Evolutionary conservation across 2,329 filamentous ascomycete species (phyloP).

Genomic region (Cryphonectria nitschkei): DNA sequence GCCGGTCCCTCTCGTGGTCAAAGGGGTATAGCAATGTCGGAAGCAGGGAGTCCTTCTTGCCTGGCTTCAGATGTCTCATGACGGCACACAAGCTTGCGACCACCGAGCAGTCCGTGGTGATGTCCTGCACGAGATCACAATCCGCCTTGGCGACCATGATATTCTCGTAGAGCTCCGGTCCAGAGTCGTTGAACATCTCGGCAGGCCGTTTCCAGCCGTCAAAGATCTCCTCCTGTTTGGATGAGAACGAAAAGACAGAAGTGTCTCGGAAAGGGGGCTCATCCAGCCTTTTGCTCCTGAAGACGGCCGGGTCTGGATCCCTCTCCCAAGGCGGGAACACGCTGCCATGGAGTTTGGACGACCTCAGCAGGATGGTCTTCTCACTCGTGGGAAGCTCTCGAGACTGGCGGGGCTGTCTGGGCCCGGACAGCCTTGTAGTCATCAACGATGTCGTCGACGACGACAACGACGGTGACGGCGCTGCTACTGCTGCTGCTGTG

Average conservation of each 20-base stretch:
- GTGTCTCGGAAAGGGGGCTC: conserved; percentile 69
- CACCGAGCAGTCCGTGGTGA: conserved; percentile 95
- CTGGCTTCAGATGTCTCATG: conserved; percentile 69
- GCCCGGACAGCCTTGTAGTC: conserved; percentile 33
- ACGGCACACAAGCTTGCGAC: conserved; percentile 91
- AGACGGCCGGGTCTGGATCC: conserved; percentile 63
- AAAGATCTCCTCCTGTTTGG: conserved; percentile 75
- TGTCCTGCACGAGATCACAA: conserved; percentile 90
- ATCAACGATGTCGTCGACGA: conserved; percentile 7
- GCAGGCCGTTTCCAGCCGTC: conserved; percentile 79
- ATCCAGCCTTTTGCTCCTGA: conserved; percentile 55
- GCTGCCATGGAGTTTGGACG: conserved; percentile 80
- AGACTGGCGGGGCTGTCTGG: conserved; percentile 47
- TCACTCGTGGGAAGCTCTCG: conserved; percentile 70
- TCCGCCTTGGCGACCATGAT: conserved; percentile 46
- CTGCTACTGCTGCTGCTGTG: conserved; percentile 21
- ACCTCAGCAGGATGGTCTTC: conserved; percentile 74
- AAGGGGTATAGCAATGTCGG: conserved; percentile 76
- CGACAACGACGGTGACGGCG: neutral
- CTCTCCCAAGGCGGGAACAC: conserved; percentile 85
- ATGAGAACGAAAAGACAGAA: conserved; percentile 71
- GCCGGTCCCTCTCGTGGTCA: conserved; percentile 59
- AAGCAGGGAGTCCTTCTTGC: conserved; percentile 67
- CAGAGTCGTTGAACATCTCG: conserved; percentile 60
- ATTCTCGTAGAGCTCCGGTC: conserved; percentile 22